Conservation (phyloP, 2,329 filamentous ascomycete species). For the Dothideomycetidae sp. region DNA sequence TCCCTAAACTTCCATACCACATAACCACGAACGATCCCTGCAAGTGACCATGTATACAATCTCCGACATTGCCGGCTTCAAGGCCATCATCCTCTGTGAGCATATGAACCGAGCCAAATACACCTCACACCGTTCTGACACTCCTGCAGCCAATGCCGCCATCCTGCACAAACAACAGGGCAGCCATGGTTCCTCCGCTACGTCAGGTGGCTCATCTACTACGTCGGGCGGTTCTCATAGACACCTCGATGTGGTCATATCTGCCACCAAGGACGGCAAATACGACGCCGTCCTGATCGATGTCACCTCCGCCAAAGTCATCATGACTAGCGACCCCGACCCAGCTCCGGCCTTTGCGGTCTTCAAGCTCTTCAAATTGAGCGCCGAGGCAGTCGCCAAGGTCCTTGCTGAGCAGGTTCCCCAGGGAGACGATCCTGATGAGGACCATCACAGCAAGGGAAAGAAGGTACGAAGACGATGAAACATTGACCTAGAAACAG, state of each 20-base stretch:
- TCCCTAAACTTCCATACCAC: neutral
- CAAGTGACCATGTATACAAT: slow-evolving; percentile 5
- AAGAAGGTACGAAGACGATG: too few species aligned
- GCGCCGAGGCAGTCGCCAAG: neutral
- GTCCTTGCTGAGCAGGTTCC: neutral
- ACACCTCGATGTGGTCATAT: slow-evolving; percentile 7
- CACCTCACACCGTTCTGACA: neutral
- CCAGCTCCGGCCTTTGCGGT: slow-evolving; percentile 4
- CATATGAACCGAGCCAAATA: too few species aligned
- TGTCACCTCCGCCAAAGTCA: slow-evolving; percentile 3
- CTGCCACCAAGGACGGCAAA: slow-evolving; percentile 2
- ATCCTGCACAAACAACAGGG: neutral
- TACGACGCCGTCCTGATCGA: slow-evolving; percentile 6
- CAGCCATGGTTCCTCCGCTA: too few species aligned
- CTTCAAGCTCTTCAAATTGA: slow-evolving; percentile 3
- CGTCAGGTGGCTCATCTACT: too few species aligned
- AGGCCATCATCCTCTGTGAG: slow-evolving; percentile 4
- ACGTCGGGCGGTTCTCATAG: too few species aligned
- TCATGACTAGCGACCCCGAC: slow-evolving; percentile 1
- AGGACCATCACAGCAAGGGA: too few species aligned
- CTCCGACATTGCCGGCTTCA: slow-evolving; percentile 6
- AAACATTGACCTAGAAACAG: too few species aligned
- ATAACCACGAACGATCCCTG: neutral
- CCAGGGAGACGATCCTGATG: neutral
- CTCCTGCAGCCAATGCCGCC: slow-evolving; percentile 3